These are phyloP conservation scores for Agarophyton chilense DNA, from an alignment of 23 red algal species.

Conservation along the genomic window DNA sequence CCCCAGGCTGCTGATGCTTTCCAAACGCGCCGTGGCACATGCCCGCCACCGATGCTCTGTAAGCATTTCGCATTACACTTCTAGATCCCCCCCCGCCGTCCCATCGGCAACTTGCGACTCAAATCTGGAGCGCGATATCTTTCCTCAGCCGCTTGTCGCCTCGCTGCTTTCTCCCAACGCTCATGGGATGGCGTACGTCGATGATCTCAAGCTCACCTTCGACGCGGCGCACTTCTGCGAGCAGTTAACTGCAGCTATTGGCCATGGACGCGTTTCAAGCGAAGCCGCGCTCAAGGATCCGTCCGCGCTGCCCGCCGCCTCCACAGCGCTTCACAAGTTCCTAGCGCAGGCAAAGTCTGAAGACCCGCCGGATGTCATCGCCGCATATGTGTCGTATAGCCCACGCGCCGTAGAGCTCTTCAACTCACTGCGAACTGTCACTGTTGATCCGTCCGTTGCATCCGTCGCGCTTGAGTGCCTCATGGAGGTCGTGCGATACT, in stretches of 20 bases:
- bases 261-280: neutral
- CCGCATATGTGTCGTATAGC: constrained; percentile 52
- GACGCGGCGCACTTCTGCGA: constrained; percentile 50
- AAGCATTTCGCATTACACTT: neutral
- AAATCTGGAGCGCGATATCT: too few relatives aligned
- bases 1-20: too few relatives aligned
- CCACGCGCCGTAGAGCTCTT: constrained; percentile 36
- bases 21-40: neutral
- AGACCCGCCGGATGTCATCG: constrained; percentile 35
- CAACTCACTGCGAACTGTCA: constrained; percentile 30
- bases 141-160: neutral
- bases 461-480: constrained; percentile 47
- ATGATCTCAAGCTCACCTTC: constrained; percentile 34
- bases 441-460: constrained; percentile 9
- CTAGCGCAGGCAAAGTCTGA: neutral
- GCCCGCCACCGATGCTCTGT: neutral
- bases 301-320: constrained; percentile 12
- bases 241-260: constrained; percentile 3
- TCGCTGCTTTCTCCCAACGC: neutral
- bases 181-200: constrained; percentile 16
- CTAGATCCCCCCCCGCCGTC: too few relatives aligned
- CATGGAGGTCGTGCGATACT: constrained; percentile 47
- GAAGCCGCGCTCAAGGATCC: constrained; percentile 15
- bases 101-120: too few relatives aligned
- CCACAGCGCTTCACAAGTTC: constrained; percentile 31